Evolutionary conservation across 805 yeast species (phyloP).

Genomic region (Wickerhamomyces chaumierensis): DNA sequence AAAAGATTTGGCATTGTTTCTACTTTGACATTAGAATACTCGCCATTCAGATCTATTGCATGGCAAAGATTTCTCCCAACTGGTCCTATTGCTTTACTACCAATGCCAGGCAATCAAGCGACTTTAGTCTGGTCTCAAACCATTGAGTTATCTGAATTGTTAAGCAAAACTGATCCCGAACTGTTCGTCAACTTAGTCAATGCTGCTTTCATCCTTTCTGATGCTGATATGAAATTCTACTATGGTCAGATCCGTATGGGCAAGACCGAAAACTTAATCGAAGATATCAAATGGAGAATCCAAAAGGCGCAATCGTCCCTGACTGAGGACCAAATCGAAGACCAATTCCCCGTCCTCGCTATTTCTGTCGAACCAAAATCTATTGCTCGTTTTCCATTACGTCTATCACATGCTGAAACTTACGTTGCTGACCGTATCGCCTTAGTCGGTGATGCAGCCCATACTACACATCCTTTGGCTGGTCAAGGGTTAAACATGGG

Average conservation of each 20-base stretch:
- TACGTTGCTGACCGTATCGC: slow-evolving; percentile 81
- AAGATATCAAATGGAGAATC: slow-evolving; percentile 69
- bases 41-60: slow-evolving; percentile 62
- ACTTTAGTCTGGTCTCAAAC: slow-evolving; percentile 90
- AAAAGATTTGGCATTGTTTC: slow-evolving; percentile 89
- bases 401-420: slow-evolving; percentile 81
- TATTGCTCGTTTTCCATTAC: slow-evolving; percentile 82
- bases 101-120: slow-evolving; percentile 79
- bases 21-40: slow-evolving; percentile 63
- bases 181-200: slow-evolving; percentile 64
- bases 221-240: slow-evolving; percentile 65
- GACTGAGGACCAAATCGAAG: slow-evolving; percentile 37
- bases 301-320: slow-evolving; percentile 25
- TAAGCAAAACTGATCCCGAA: slow-evolving; percentile 46
- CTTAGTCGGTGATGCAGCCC: slow-evolving; percentile 97
- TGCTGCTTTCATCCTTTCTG: slow-evolving; percentile 75
- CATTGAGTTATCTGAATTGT: slow-evolving; percentile 55
- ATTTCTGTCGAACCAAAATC: slow-evolving; percentile 47
- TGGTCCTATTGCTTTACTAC: slow-evolving; percentile 89
- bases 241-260: slow-evolving; percentile 33
- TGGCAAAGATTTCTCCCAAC: slow-evolving; percentile 89
- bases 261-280: slow-evolving; percentile 32
- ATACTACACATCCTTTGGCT: slow-evolving; percentile 92
- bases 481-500: slow-evolving; percentile 99
- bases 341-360: slow-evolving; percentile 57